These are phyloP conservation scores for Rheum nobile DNA, from an alignment of 148 eudicot species.

Conservation along the genomic window DNA sequence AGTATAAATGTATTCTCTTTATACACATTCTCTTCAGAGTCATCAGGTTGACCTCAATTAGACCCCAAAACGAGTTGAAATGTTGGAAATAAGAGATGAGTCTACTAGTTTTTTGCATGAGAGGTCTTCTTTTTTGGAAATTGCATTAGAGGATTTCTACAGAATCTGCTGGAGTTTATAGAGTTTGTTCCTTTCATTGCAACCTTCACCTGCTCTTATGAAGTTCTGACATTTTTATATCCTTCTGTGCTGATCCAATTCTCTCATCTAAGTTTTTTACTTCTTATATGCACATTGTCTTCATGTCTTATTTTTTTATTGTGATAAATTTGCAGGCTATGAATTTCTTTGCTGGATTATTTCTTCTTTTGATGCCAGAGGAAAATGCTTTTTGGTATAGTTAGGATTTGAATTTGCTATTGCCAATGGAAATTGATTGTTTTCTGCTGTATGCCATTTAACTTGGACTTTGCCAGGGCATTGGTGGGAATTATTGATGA, in stretches of 20 bases:
- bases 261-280: neutral
- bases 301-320: neutral
- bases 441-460: neutral
- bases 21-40: neutral
- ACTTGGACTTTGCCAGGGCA: constrained; percentile 42
- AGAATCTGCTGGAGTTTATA: neutral
- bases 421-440: neutral
- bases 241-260: neutral
- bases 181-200: neutral
- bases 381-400: constrained; percentile 98
- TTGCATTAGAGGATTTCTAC: neutral
- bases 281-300: neutral
- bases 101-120: too few relatives aligned
- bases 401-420: neutral
- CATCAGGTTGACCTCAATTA: too few relatives aligned
- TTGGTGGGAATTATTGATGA: constrained; percentile 80
- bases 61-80: too few relatives aligned
- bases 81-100: too few relatives aligned
- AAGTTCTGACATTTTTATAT: neutral
- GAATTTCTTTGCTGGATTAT: constrained; percentile 93
- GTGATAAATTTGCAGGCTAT: constrained; percentile 58
- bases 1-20: neutral
- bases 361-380: constrained; percentile 94
- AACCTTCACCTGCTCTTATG: neutral
- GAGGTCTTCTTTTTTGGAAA: too few relatives aligned